Evolutionary conservation across 768 basidiomycete genomes (phyloP).

Genomic region (Peribolospora baueri): DNA sequence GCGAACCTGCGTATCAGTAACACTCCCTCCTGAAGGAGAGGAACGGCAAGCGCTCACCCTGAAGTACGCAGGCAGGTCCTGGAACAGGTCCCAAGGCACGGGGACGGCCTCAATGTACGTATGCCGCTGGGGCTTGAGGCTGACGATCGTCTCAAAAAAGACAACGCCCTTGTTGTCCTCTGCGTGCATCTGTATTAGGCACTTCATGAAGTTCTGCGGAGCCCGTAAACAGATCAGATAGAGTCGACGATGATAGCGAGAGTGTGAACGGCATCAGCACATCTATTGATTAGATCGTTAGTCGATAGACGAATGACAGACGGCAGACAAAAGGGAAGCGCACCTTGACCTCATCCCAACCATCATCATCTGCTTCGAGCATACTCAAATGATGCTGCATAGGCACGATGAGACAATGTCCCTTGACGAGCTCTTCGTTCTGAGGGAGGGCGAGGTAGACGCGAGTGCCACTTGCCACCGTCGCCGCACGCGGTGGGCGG

Average conservation of each 20-base stretch:
- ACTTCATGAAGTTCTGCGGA: constrained; percentile 61
- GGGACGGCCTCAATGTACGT: constrained; percentile 86
- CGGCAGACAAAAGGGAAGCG: constrained; percentile 12
- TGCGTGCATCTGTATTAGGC: constrained; percentile 80
- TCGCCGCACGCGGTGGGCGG: constrained; percentile 48
- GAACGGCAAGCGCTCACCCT: constrained; percentile 28
- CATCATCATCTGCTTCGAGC: constrained; percentile 86
- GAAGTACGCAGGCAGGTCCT: constrained; percentile 78
- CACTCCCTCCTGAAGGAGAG: neutral
- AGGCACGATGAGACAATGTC: constrained; percentile 87
- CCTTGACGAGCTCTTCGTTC: constrained; percentile 64
- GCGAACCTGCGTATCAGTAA: neutral
- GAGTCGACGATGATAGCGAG: too few species aligned
- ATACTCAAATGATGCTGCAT: constrained; percentile 77
- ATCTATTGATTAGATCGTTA: too few species aligned
- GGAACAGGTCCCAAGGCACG: constrained; percentile 65
- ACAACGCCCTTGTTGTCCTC: constrained; percentile 80
- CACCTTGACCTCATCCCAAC: constrained; percentile 91
- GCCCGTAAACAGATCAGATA: neutral
- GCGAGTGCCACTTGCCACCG: constrained; percentile 73
- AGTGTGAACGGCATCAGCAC: neutral
- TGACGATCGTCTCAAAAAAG: constrained; percentile 84
- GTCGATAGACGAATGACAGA: neutral
- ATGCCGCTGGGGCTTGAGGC: constrained; percentile 65
- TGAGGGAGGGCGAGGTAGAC: constrained; percentile 74